Evolutionary conservation across 2,329 filamentous ascomycete species (phyloP).

Genomic region (Cladosporium sp.): DNA sequence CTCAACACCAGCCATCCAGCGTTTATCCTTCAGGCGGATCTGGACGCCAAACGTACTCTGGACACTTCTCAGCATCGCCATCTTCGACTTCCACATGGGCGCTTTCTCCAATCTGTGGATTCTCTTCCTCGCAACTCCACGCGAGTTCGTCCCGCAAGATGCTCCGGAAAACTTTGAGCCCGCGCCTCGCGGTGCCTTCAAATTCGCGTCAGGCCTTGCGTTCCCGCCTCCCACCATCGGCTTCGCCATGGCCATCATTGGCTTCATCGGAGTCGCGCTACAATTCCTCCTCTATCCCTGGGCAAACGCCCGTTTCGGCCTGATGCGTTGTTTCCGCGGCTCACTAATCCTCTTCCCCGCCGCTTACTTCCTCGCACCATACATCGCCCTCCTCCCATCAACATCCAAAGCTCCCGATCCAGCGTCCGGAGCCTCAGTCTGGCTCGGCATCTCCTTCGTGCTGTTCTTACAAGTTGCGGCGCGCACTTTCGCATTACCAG

Average conservation of each 20-base stretch:
- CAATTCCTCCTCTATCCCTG: constrained; percentile 68
- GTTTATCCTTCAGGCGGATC: constrained; percentile 46
- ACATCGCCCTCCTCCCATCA: constrained; percentile 64
- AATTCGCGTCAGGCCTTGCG: constrained; percentile 70
- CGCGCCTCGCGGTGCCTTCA: constrained; percentile 41
- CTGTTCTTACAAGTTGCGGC: constrained; percentile 67
- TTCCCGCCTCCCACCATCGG: constrained; percentile 67
- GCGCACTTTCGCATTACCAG: constrained; percentile 63
- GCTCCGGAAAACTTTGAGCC: constrained; percentile 23
- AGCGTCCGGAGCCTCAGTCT: constrained; percentile 54
- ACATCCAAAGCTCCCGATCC: constrained; percentile 45
- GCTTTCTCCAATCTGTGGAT: constrained; percentile 75
- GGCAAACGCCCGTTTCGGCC: constrained; percentile 63
- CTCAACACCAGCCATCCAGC: constrained; percentile 24
- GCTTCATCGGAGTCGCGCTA: constrained; percentile 68
- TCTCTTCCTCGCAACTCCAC: constrained; percentile 70
- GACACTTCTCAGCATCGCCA: constrained; percentile 59
- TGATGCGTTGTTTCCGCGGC: constrained; percentile 62
- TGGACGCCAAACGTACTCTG: constrained; percentile 53
- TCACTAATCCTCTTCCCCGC: constrained; percentile 67
- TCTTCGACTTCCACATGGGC: constrained; percentile 69
- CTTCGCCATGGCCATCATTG: constrained; percentile 72
- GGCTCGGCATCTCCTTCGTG: constrained; percentile 61
- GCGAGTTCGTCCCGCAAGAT: constrained; percentile 40
- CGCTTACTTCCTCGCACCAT: constrained; percentile 66